Percentiles rank a stretch among this genome's conserved stretches.
phyloP scores from a whole-genome alignment of 495 filamentous ascomycete genomes.

The Pyrenula massariospora region DNA sequence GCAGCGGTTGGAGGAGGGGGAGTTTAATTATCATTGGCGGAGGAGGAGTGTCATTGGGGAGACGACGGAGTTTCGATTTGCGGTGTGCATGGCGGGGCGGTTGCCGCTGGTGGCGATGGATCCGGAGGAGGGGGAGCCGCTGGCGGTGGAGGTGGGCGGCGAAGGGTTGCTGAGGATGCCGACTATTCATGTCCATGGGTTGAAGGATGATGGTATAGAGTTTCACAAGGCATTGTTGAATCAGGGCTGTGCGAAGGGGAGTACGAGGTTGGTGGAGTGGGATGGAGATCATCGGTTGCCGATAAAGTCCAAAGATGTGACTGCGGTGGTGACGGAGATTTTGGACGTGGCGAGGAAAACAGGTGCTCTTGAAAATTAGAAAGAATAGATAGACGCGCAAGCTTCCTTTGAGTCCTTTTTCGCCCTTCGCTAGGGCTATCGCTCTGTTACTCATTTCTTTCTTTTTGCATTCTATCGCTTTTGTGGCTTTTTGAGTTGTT shows the following conservation, averaged over 20 bases:
- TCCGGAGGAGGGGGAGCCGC: slow-evolving; percentile 43
- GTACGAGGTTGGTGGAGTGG: slow-evolving; percentile 43
- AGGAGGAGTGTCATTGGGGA: slow-evolving; percentile 34
- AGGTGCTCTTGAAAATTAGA: slow-evolving; percentile 4
- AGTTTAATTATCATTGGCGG: not conserved
- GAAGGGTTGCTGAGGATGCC: slow-evolving; percentile 21
- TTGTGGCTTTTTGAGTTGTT: too few relatives aligned
- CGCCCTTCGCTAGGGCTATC: too few relatives aligned
- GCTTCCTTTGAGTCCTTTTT: too few relatives aligned
- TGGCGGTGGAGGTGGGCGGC: slow-evolving; percentile 16
- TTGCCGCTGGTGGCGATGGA: slow-evolving; percentile 41
- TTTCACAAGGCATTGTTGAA: slow-evolving; percentile 36
- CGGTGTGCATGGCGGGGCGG: slow-evolving; percentile 42
- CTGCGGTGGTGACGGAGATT: slow-evolving; percentile 31
- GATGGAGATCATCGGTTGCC: slow-evolving; percentile 47
- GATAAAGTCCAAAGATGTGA: slow-evolving; percentile 42
- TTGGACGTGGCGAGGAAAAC: slow-evolving; percentile 26
- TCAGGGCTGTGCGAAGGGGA: slow-evolving; percentile 34
- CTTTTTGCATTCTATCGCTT: too few relatives aligned
- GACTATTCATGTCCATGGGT: slow-evolving; percentile 53
- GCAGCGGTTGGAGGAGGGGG: not conserved
- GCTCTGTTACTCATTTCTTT: too few relatives aligned
- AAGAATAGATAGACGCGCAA: too few relatives aligned
- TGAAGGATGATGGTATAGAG: slow-evolving; percentile 39
- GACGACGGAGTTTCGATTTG: slow-evolving; percentile 11